Evolutionary conservation across 2,329 filamentous ascomycete species (phyloP), one percentile per base, ranked within the genome.

Genomic region (Talaromyces sp.): DNA sequence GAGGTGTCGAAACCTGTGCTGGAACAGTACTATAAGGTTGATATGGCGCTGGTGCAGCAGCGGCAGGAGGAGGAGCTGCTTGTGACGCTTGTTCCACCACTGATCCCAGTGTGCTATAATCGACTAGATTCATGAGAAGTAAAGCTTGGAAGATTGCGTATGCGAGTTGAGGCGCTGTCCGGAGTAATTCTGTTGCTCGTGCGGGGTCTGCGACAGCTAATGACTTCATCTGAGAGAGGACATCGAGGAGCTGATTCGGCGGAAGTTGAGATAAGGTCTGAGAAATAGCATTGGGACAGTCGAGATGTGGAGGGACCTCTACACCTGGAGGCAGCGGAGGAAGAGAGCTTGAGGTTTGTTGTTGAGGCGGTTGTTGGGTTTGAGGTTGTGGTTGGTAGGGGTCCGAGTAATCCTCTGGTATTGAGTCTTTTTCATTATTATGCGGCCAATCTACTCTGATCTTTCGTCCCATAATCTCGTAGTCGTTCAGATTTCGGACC

Each of bases 101-200:
- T 4, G 90, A 89, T 68, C 89, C 86, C 63, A 98, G 88, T 2
- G 93, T 89, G 71, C 89, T 89, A 15, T 92, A 91, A 65, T 95
- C 94, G 64, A 98, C 92, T 10, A 98, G 88, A 54, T 93, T 92
- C 87, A 98, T 95, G 43, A 97, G 87, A 1, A 98, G 86, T 10
- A 98, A 85, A 27, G 93, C 91, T 79, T 98, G 94, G 80, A 98
- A 98, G 70, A 98, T 90, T 65, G 95, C 95, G 73, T 96, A 98
- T 4, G 92, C 88, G 53, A 99, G 88, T 79, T 99, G 95, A 0
- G 95, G 95, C 1, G 93, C 93, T 80, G 94, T 90, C 68, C 90
- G 85, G 49, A 99, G 86, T 47, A 98, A 87, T 74, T 96, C 92
- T 0, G 90, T 93, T 3, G 93, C 93, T 74, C 92, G 91, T 22